Evolutionary conservation across 2,329 filamentous ascomycete species (phyloP).

Genomic region (Fusarium sp.): DNA sequence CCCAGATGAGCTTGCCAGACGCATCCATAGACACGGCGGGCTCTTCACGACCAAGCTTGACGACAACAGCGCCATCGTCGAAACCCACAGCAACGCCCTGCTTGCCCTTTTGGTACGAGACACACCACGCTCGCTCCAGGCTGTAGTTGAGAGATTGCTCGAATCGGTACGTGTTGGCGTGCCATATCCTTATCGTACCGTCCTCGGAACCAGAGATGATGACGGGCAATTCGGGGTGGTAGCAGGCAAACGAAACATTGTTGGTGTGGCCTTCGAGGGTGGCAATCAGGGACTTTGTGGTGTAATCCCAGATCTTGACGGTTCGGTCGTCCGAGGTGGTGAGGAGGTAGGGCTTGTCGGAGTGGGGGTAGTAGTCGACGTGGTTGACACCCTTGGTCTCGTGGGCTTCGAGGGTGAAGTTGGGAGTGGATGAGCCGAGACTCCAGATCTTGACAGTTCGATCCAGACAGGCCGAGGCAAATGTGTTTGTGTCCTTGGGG

Average conservation of each 20-base stretch:
- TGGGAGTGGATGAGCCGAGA: conserved; percentile 89
- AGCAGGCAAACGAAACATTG: conserved; percentile 98
- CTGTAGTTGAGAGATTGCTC: conserved; percentile 98
- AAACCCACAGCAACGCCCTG: conserved; percentile 96
- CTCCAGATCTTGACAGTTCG: conserved; percentile 99
- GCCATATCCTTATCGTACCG: conserved; percentile 97
- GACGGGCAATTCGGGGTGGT: conserved; percentile 94
- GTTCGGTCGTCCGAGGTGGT: conserved; percentile 97
- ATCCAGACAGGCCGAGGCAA: conserved; percentile 94
- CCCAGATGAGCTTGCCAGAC: conserved; percentile 96
- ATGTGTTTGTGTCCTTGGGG: conserved; percentile 92
- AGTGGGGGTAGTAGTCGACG: conserved; percentile 86
- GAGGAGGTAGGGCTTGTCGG: conserved; percentile 85
- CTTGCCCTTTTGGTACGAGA: conserved; percentile 92
- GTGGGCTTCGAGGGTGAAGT: conserved; percentile 96
- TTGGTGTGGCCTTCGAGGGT: conserved; percentile 97
- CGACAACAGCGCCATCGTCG: conserved; percentile 95
- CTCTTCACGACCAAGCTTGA: conserved; percentile 97
- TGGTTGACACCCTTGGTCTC: conserved; percentile 98
- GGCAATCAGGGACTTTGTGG: conserved; percentile 95
- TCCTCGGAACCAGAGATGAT: conserved; percentile 99
- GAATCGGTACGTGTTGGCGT: conserved; percentile 95
- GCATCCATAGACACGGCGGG: conserved; percentile 97
- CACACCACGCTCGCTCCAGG: conserved; percentile 96
- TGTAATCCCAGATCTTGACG: conserved; percentile 99